phyloP scores from a whole-genome alignment of 768 basidiomycete species.

The Gloeophyllum trabeum region DNA sequence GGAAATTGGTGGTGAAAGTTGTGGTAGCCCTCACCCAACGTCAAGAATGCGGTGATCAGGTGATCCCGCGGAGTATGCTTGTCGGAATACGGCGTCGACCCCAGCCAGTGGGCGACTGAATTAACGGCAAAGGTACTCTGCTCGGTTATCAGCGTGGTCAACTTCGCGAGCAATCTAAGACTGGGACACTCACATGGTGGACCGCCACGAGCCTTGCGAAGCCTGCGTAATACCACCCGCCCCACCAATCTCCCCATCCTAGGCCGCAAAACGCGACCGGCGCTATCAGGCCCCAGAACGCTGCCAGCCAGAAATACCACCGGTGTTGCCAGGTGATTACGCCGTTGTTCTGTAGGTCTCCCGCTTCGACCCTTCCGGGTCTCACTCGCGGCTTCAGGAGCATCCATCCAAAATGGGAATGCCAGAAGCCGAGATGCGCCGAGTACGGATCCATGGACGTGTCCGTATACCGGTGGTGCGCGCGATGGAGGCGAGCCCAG shows the following conservation, averaged over 20 bases:
- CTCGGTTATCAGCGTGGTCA: neutral
- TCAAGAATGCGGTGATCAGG: constrained; percentile 39
- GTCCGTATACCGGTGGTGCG: constrained; percentile 43
- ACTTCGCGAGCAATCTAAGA: neutral
- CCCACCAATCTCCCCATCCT: constrained; percentile 41
- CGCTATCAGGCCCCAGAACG: constrained; percentile 31
- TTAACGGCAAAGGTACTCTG: constrained; percentile 47
- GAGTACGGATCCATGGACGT: constrained; percentile 48
- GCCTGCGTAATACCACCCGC: constrained; percentile 40
- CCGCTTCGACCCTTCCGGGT: constrained; percentile 33
- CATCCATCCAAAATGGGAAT: constrained; percentile 43
- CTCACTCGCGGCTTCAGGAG: constrained; percentile 27
- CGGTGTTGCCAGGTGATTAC: constrained; percentile 44
- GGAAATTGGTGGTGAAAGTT: constrained; percentile 62
- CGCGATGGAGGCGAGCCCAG: constrained; percentile 46
- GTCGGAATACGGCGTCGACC: constrained; percentile 44
- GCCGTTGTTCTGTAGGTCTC: constrained; percentile 32
- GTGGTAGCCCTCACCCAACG: constrained; percentile 78
- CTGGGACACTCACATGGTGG: constrained; percentile 31
- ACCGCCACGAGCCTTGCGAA: constrained; percentile 35
- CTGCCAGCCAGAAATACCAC: constrained; percentile 29
- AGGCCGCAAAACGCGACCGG: constrained; percentile 37
- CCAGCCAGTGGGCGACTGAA: constrained; percentile 48
- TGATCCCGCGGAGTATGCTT: constrained; percentile 40
- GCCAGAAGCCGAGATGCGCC: constrained; percentile 38